Base-by-base conservation (phyloP, 139 green algal species). In the Chlorella sp. region DNA sequence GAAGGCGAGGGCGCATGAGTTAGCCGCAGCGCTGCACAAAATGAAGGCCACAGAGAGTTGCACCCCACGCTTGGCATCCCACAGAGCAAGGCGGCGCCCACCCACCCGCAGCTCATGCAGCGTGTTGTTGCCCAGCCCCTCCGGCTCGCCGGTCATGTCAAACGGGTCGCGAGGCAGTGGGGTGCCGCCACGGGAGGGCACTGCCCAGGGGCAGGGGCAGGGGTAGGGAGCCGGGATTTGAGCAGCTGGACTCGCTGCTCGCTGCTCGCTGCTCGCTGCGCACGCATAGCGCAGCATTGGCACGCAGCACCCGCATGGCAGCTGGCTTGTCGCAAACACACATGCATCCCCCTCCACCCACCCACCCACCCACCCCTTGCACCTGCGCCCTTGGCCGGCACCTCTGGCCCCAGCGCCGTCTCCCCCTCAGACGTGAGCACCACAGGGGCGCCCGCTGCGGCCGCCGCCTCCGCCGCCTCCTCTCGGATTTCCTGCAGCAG, bases 81-180 rank as follows among this genome's bases (percentile, higher is more conserved):
- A 73, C n/a, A n/a, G n/a, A n/a, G n/a, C n/a, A n/a, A n/a, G n/a
- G 32, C 36, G 7, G 13, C 38, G 5, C 69, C 20, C 5, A 54
- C 58, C 30, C 77, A 62, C 58, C 40, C 40, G 44, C 30, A 83
- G 77, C 40, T 83, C 58, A 0, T 58, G 46, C 7, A 83, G 77
- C 16, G 77, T 73, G 77, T 9, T 6, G 17, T 17, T 44, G 40
- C 16, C 77, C 58, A 73, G 54, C 9, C 58, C 19, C 20, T 28
- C 40, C 9, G 34, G 17, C 30, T 30, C 74, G 13, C 26, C 74
- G 28, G 34, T 76, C 79, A 84, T 84, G 5, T 84, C 79, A 56
- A 84, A 84, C 3, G 79, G 79, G 79, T 84, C 79, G 0, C 2
- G 36, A 1, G 79, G 79, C 64, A 84, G 44, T 44, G 79, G 79